phyloP scores from a whole-genome alignment of 2,329 filamentous ascomycete genomes.

The Exophiala bonariae region DNA sequence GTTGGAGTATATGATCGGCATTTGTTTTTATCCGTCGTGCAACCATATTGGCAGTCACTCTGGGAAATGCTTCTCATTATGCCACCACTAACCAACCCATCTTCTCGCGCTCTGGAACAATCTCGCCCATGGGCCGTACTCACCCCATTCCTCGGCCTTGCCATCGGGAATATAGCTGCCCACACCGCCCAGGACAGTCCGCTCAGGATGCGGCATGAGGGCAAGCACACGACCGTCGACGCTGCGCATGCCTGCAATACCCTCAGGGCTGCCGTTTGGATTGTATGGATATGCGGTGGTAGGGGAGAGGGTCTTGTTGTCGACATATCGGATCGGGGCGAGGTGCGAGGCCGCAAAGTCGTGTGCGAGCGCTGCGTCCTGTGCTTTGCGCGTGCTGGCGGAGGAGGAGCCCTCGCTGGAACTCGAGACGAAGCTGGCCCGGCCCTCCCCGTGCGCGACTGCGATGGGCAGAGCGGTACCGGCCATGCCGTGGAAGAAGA shows the following conservation, averaged over 20 bases:
- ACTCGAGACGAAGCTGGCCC: constrained; percentile 62
- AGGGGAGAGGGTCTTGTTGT: constrained; percentile 69
- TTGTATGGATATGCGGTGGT: constrained; percentile 88
- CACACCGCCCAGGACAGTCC: constrained; percentile 79
- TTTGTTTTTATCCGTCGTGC: no score
- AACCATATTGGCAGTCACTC: no score
- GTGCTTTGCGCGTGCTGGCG: constrained; percentile 27
- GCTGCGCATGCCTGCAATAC: constrained; percentile 77
- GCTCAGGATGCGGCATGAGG: constrained; percentile 91
- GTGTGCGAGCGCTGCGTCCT: constrained; percentile 39
- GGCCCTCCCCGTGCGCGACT: constrained; percentile 88
- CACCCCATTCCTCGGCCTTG: constrained; percentile 67
- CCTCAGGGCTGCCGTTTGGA: constrained; percentile 79
- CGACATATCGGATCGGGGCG: constrained; percentile 78
- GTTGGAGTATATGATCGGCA: no score
- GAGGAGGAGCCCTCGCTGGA: constrained; percentile 42
- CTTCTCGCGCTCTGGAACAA: constrained; percentile 84
- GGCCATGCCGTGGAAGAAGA: constrained; percentile 88
- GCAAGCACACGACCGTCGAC: constrained; percentile 78
- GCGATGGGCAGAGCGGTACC: constrained; percentile 80
- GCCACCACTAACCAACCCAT: constrained; percentile 84
- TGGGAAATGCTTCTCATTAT: no score
- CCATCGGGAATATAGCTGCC: constrained; percentile 72
- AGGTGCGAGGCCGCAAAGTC: constrained; percentile 65
- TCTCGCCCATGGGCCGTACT: constrained; percentile 80